These are phyloP conservation scores for Leptographium procerum DNA, from an alignment of 2,329 filamentous ascomycete species.

Conservation along the genomic window DNA sequence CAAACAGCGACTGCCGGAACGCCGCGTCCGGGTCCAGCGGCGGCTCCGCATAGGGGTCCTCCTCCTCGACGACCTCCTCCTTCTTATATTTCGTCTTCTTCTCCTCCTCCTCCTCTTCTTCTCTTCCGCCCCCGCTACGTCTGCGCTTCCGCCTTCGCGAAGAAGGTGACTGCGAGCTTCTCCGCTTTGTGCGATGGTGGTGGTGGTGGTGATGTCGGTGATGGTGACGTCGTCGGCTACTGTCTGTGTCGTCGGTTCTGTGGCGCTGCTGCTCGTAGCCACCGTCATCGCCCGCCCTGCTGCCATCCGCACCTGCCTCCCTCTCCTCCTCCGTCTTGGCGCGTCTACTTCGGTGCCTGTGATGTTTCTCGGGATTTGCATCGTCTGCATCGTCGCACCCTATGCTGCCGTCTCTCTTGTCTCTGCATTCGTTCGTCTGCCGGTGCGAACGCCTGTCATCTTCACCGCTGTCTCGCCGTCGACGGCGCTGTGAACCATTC, in stretches of 20 bases:
- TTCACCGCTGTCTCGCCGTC: background rate
- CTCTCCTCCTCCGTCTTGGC: background rate
- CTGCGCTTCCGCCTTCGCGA: slow-evolving; percentile 15
- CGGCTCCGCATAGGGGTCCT: slow-evolving; percentile 32
- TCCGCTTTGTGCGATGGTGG: slow-evolving; percentile 17
- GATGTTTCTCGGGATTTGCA: background rate
- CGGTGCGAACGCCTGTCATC: too few species aligned
- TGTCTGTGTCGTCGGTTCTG: background rate
- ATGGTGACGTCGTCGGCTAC: background rate
- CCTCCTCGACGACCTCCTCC: slow-evolving; percentile 1
- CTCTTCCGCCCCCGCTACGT: background rate
- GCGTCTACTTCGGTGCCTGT: too few species aligned
- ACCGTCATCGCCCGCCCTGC: background rate
- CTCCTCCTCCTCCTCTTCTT: background rate
- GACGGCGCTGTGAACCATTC: background rate
- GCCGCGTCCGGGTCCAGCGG: slow-evolving; percentile 58
- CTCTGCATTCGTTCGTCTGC: background rate
- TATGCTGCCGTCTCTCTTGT: too few species aligned
- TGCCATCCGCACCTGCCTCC: background rate
- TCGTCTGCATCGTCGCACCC: background rate
- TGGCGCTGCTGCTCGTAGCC: background rate
- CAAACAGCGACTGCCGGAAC: slow-evolving; percentile 89
- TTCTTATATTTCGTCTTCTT: background rate
- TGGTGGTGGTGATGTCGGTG: slow-evolving; percentile 6
- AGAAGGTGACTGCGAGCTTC: too few species aligned